Evolutionary conservation across 108 stramenopile species (phyloP).

Genomic region (Heterococcus sp.): DNA sequence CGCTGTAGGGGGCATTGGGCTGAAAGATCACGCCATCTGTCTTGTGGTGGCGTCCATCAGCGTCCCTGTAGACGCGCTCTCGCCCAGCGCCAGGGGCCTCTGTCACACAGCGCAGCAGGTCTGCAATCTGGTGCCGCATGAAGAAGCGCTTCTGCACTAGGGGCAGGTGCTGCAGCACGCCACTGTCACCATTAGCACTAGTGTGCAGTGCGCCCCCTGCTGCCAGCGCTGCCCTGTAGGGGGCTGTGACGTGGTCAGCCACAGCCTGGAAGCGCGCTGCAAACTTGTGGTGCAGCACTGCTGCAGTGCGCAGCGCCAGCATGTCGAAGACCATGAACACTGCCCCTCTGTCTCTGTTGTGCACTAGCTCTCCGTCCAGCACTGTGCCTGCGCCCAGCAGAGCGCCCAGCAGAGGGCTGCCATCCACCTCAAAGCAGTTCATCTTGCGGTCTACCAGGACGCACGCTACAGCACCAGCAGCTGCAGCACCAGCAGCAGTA

Average conservation of each 20-base stretch:
- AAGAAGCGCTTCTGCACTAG: constrained; percentile 84
- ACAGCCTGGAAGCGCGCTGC: constrained; percentile 72
- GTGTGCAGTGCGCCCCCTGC: neutral
- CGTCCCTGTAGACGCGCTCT: constrained; percentile 26
- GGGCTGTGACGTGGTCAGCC: constrained; percentile 52
- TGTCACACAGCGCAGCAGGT: neutral
- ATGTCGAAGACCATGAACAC: constrained; percentile 93
- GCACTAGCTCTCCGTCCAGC: constrained; percentile 93
- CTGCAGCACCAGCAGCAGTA: too few species aligned
- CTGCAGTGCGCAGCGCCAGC: constrained; percentile 64
- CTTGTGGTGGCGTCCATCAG: constrained; percentile 65
- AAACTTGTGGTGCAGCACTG: constrained; percentile 76
- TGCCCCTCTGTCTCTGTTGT: constrained; percentile 66
- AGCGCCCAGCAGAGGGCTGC: constrained; percentile 15
- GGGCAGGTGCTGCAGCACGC: constrained; percentile 68
- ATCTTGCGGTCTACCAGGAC: constrained; percentile 86
- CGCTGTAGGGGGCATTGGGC: constrained; percentile 81
- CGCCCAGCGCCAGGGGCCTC: constrained; percentile 10
- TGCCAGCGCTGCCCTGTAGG: constrained; percentile 12
- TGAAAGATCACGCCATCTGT: constrained; percentile 92
- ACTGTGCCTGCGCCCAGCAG: constrained; percentile 65
- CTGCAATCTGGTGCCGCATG: constrained; percentile 1
- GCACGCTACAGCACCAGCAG: constrained; percentile 58
- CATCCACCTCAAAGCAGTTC: constrained; percentile 46
- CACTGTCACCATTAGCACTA: constrained; percentile 18